Evolutionary conservation across 768 basidiomycete species (phyloP), one percentile per base, ranked within the genome.

Genomic region (Pisolithus marmoratus): DNA sequence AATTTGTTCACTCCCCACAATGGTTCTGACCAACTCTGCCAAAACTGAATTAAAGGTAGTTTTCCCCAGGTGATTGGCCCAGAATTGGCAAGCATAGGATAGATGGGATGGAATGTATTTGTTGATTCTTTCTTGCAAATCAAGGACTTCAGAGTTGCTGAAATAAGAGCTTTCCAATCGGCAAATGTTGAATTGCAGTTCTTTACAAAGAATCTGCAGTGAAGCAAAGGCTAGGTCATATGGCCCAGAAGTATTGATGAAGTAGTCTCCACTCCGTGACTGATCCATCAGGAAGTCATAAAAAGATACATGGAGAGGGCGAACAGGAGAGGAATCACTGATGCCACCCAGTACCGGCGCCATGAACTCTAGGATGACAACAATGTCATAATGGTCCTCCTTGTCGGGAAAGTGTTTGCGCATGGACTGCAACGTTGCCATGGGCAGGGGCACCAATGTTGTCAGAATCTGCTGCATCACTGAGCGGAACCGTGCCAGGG

Each of bases 111-210:
- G 11, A 9, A 55, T 55, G 29, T 22, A 41, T n/a, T 19, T 44
- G 22, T 42, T 7, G 7, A 55, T 8, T 19, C 51, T 48, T 24
- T 29, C 47, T 44, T 3, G 15, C n/a, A 43, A 24, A 29, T 17
- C 54, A 1, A 7, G 9, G 15, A 70, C 49, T 19, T 71, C 61
- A 9, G 43, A 31, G 49, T 74, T 70, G 8, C 34, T 53, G 6
- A 63, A 22, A 46, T 65, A 62, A 2, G 71, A 72, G 11, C 60
- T 63, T 23, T 59, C 54, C 2, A 74, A 49, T 8, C 59, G 20
- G 53, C 65, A 69, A 27, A 74, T 70, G 49, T 73, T 70, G 56
- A 74, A 73, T 47, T 51, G 51, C 15, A 73, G 62, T 5, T 53
- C 50, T 23, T 48, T 31, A 8, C 63, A 53, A 70, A 73, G 66